Evolutionary conservation across 169 alveolate species (phyloP), one percentile per base, ranked within the genome.

Genomic region (Cardiosporidium cionae): DNA sequence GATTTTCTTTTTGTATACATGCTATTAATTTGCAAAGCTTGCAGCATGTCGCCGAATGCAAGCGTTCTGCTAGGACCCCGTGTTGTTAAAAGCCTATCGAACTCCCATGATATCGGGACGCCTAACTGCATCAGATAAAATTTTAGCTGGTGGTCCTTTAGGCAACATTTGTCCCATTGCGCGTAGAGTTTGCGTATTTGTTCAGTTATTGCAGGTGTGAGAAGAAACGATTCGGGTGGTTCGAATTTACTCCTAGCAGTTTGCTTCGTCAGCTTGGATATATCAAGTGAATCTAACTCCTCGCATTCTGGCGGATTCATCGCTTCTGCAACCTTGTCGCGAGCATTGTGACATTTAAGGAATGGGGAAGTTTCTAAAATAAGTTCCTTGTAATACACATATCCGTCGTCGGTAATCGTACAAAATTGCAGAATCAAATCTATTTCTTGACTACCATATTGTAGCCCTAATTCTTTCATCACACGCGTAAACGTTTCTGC

Each of bases 11-110:
- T 44, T 44, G 58, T 16, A 16, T 16, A 16, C 58, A 44, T 16
- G n/a, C n/a, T 44, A 44, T 44, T 44, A 16, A 44, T 44, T 16
- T n/a, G n/a, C n/a, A 76, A 71, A 22, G 79, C 7, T 63, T 76
- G 44, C 84, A 83, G 54, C 65, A 69, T 22, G 53, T 74, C 68
- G 62, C 72, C 37, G 72, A 79, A 36, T 65, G 83, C 7, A 58
- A 79, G 58, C 53, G 64, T 0, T 2, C 79, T 68, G 4, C 79
- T 58, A 7, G 79, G 79, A 7, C 79, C 79, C 16, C 32, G 58
- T 29, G 29, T 22, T 32, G 79, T 4, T 0, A 72, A 9, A 22
- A 64, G 65, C 7, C 65, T 58, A 52, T 72, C 79, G 65, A 72
- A 63, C 7, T 72, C 73, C 3, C 53, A 65, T 9, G 79, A 33